Evolutionary conservation across 768 basidiomycete species (phyloP).

Genomic region (Coprinopsis marcescibilis): DNA sequence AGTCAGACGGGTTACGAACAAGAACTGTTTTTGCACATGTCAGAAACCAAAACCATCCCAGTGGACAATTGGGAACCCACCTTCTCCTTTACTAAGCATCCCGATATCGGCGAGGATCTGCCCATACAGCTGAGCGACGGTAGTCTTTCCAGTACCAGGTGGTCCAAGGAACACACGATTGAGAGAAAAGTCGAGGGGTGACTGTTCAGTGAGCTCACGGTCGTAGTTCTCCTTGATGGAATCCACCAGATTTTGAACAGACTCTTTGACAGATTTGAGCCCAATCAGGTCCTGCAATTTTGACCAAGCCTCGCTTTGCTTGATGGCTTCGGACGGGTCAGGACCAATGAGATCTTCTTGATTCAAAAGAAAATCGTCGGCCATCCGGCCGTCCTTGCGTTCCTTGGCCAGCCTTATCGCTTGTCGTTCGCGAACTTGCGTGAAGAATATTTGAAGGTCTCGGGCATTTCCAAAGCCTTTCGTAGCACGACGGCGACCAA

Average conservation of each 20-base stretch:
- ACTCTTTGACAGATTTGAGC: conserved; percentile 50
- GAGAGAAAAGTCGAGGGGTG: conserved; percentile 48
- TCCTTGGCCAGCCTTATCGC: conserved; percentile 40
- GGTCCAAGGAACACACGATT: conserved; percentile 64
- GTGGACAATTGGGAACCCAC: conserved; percentile 26
- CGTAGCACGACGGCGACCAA: conserved; percentile 54
- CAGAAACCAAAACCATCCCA: too few relatives aligned
- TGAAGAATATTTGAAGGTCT: conserved; percentile 47
- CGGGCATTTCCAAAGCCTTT: conserved; percentile 67
- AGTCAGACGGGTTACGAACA: conserved; percentile 64
- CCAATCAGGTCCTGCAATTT: conserved; percentile 50
- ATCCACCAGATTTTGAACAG: conserved; percentile 41
- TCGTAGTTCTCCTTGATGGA: conserved; percentile 49
- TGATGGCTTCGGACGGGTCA: conserved; percentile 45
- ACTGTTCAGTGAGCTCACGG: conserved; percentile 52
- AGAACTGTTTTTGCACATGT: conserved; percentile 38
- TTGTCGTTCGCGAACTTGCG: conserved; percentile 44
- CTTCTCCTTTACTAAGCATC: conserved; percentile 70
- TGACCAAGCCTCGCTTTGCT: conserved; percentile 43
- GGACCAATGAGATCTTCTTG: conserved; percentile 62
- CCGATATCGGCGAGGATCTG: conserved; percentile 54
- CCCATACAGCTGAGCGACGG: conserved; percentile 63
- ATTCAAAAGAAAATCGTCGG: conserved; percentile 47
- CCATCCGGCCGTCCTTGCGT: conserved; percentile 29
- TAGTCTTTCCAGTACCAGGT: conserved; percentile 70